Percentiles rank a stretch among this genome's conserved stretches.
phyloP scores from a whole-genome alignment of 495 filamentous ascomycete species.

The Letharia lupina region DNA sequence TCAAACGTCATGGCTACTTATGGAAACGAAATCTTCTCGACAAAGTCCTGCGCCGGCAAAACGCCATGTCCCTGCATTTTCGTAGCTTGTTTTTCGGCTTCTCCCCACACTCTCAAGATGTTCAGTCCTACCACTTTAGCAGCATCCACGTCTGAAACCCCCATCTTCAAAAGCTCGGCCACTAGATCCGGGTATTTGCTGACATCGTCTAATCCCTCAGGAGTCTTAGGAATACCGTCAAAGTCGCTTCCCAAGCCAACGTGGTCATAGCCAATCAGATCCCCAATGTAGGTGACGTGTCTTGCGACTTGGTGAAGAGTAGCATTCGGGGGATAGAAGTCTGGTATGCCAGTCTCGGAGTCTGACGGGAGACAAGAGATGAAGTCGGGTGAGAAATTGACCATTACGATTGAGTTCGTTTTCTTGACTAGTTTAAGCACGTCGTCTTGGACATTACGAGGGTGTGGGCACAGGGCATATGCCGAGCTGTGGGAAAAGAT shows the following conservation, averaged over 20 bases:
- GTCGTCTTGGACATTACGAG: constrained; percentile 53
- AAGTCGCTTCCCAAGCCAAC: constrained; percentile 59
- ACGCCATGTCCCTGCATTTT: constrained; percentile 53
- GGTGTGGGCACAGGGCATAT: constrained; percentile 45
- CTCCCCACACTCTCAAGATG: constrained; percentile 64
- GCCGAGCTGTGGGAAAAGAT: constrained; percentile 53
- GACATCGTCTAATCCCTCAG: constrained; percentile 61
- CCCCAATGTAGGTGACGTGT: constrained; percentile 50
- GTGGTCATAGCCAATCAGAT: constrained; percentile 49
- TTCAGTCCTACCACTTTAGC: constrained; percentile 64
- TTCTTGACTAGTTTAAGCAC: constrained; percentile 46
- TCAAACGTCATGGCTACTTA: background rate
- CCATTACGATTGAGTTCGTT: constrained; percentile 52
- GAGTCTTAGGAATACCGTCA: constrained; percentile 45
- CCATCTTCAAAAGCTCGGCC: constrained; percentile 58
- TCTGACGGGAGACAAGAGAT: constrained; percentile 50
- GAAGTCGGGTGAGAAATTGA: constrained; percentile 64
- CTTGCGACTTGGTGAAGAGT: constrained; percentile 71
- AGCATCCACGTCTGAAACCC: constrained; percentile 59
- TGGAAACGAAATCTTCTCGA: background rate
- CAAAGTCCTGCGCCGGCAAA: constrained; percentile 51
- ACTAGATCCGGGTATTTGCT: constrained; percentile 76
- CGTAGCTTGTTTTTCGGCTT: constrained; percentile 58
- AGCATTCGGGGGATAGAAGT: constrained; percentile 50
- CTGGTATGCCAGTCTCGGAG: constrained; percentile 35